Evolutionary conservation across 768 basidiomycete genomes (phyloP), one percentile per base, ranked within the genome.

Genomic region (Mycena venus): DNA sequence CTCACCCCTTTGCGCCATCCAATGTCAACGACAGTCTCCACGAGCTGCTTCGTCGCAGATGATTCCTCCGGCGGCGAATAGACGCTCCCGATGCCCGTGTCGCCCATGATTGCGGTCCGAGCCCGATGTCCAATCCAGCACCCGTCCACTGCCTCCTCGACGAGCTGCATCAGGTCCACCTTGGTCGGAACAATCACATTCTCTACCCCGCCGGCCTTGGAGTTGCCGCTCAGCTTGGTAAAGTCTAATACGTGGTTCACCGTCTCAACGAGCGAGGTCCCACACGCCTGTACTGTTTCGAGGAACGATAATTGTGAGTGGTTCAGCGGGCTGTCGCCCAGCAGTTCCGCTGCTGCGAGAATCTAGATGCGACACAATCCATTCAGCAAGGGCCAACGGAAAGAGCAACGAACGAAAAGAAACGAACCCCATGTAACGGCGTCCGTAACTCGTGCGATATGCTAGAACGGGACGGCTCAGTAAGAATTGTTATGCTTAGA

Each of bases 181-280:
- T 87, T 89, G 72, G 90, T 89, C 11, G 90, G 89, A 23, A 89
- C 86, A 73, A 96, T 95, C 51, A 92, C 90, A 75, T 93, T 94
- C 80, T 95, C 92, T 10, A 93, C 90, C 47, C 93, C 93, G 31
- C 94, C 95, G 3, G 91, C 88, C 80, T 95, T 95, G 56, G 91
- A 88, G 78, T 94, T 95, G 25, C 96, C 96, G 73, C 95, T 96
- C 27, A 98, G 88, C 80, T 99, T 99, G 34, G 96, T 98, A 80
- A 97, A 99, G 81, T 99, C 97, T 31, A 99, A 86, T 7, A 99
- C 97, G 78, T 99, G 97, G 79, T 98, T 98, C 60, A 99, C 96
- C 0, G 97, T 98, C 85, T 99, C 97, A 49, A 97, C 95, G 1
- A 99, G 89, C 1, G 96, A 96, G n/a, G 94, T 97, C 17, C 96